These are phyloP conservation scores for Trypanosoma cruzi DNA, from an alignment of 208 protist genomes.

Conservation along the genomic window DNA sequence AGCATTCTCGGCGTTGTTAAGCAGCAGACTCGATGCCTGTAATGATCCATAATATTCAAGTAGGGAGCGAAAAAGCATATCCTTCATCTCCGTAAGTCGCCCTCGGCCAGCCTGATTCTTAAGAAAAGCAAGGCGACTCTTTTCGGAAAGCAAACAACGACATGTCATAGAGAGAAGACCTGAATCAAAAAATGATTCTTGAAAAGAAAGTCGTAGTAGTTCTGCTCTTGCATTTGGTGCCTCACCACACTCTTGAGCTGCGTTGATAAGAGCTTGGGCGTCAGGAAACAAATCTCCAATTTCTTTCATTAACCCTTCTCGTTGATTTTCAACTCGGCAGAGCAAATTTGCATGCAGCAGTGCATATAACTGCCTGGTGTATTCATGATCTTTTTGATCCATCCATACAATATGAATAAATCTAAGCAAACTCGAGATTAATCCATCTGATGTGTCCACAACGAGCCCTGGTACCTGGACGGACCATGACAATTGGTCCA, in stretches of 20 bases:
- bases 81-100: slow-evolving; percentile 38
- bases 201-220: slow-evolving; percentile 43
- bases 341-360: slow-evolving; percentile 78
- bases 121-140: slow-evolving; percentile 53
- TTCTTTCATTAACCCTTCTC: slow-evolving; percentile 22
- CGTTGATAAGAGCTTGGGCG: slow-evolving; percentile 33
- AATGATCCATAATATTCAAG: slow-evolving; percentile 68
- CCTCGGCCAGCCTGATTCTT: slow-evolving; percentile 43
- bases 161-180: slow-evolving; percentile 61
- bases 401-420: slow-evolving; percentile 31
- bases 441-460: slow-evolving; percentile 50
- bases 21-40: slow-evolving; percentile 43
- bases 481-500: slow-evolving; percentile 72
- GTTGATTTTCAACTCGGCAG: slow-evolving; percentile 36
- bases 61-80: slow-evolving; percentile 58
- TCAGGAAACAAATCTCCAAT: slow-evolving; percentile 35
- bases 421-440: slow-evolving; percentile 51
- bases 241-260: slow-evolving; percentile 18
- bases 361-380: slow-evolving; percentile 30
- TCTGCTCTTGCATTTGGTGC: slow-evolving; percentile 19
- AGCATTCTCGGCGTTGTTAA: slow-evolving; percentile 31
- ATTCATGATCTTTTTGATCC: slow-evolving; percentile 27
- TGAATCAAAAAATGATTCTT: slow-evolving; percentile 39
- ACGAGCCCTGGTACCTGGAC: slow-evolving; percentile 50
- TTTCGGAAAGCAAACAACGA: slow-evolving; percentile 70